Conservation (phyloP, 2,329 filamentous ascomycete genomes). For the Botrytis deweyae region DNA sequence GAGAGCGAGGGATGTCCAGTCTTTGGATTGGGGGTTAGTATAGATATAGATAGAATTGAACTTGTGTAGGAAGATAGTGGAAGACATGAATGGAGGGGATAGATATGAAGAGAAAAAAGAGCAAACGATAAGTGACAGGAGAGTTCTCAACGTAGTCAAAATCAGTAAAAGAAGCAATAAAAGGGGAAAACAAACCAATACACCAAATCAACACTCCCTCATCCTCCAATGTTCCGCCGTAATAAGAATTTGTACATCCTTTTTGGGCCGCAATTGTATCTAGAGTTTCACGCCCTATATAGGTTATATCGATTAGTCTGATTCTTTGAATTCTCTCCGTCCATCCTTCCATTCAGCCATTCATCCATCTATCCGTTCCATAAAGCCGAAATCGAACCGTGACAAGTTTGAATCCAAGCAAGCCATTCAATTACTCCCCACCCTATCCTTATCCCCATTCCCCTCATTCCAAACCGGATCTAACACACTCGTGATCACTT, state of each 20-base stretch:
- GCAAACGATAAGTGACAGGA: not conserved
- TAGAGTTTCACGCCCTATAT: not conserved
- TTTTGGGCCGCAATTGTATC: constrained; percentile 10
- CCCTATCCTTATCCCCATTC: not conserved
- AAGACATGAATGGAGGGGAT: not conserved
- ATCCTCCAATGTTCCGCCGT: not conserved
- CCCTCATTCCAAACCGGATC: not conserved
- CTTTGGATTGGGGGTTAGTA: not conserved
- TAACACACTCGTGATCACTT: not conserved
- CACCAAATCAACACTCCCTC: constrained; percentile 2
- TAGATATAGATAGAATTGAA: not conserved
- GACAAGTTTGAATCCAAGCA: not conserved
- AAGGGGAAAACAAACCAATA: not conserved
- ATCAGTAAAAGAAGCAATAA: not conserved
- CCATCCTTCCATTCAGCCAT: not conserved
- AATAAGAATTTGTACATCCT: constrained; percentile 10
- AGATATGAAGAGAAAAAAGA: not conserved
- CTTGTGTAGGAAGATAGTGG: not conserved
- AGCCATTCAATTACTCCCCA: not conserved
- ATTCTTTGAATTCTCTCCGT: not conserved
- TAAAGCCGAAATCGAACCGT: not conserved
- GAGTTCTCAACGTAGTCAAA: not conserved
- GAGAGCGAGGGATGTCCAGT: constrained; percentile 43
- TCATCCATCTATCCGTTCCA: not conserved
- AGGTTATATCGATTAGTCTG: not conserved